Percentiles rank a stretch among this genome's conserved stretches.
These are phyloP conservation scores for Rhodotorula sphaerocarpa DNA, from an alignment of 768 basidiomycete genomes.

Conservation along the genomic window DNA sequence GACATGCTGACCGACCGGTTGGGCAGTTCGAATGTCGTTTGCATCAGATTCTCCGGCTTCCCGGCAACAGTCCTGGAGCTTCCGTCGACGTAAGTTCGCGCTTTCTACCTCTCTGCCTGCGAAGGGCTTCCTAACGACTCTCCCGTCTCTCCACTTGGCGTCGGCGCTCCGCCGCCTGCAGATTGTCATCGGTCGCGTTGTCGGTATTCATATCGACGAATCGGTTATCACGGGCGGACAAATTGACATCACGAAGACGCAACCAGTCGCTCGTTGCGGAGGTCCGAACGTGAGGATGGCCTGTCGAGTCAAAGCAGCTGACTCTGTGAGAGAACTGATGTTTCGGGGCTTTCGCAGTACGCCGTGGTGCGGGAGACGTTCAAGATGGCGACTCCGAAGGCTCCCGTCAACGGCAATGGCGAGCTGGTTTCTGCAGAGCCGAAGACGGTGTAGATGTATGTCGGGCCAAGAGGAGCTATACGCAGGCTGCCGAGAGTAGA, in stretches of 20 bases:
- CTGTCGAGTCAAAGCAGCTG: neutral
- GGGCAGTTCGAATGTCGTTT: conserved; percentile 14
- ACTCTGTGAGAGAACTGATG: neutral
- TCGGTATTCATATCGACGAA: conserved; percentile 18
- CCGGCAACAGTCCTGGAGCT: neutral
- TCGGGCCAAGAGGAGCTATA: no score
- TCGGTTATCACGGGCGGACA: conserved; percentile 6
- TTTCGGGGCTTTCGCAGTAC: neutral
- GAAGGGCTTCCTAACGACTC: neutral
- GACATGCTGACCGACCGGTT: neutral
- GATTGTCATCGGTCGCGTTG: conserved; percentile 8
- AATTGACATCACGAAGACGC: conserved; percentile 8
- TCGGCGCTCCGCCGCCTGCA: neutral
- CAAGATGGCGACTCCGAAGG: conserved; percentile 1
- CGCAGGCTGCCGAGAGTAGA: no score
- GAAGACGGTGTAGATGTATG: no score
- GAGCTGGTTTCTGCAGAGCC: no score
- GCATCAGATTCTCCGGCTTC: neutral
- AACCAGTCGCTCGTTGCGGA: conserved; percentile 9
- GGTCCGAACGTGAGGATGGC: neutral
- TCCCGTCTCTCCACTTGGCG: neutral
- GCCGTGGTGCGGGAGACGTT: neutral
- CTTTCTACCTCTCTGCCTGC: no score
- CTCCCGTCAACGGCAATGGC: no score
- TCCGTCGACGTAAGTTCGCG: neutral